A percentile compares a stretch with the other conserved stretches of the same genome.
These are phyloP conservation scores for Hordeum pubiflorum DNA, from an alignment of 202 grass and related monocot species.

Conservation along the genomic window DNA sequence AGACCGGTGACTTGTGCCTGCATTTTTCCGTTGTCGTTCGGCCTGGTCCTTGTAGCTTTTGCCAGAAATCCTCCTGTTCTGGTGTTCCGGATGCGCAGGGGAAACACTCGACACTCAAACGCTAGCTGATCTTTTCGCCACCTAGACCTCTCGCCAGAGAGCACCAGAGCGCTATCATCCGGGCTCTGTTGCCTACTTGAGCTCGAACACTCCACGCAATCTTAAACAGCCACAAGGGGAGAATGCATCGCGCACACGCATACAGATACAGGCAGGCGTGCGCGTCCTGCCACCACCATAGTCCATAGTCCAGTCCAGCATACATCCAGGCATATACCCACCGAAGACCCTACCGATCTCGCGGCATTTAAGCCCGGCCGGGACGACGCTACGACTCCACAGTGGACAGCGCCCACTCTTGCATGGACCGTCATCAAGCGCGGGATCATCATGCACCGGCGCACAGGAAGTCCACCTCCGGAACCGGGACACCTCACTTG, in stretches of 20 bases:
- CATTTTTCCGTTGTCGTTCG: too few relatives aligned
- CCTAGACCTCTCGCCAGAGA: not conserved
- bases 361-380: conserved; percentile 19
- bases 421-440: not conserved
- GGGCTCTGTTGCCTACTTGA: not conserved
- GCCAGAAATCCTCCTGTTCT: not conserved
- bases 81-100: not conserved
- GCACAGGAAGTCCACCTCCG: not conserved
- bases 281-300: not conserved
- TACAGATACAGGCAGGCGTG: not conserved
- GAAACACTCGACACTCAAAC: not conserved
- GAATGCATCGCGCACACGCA: not conserved
- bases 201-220: conserved; percentile 8
- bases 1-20: too few relatives aligned
- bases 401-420: not conserved
- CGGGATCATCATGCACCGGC: not conserved
- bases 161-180: not conserved
- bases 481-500: conserved; percentile 26
- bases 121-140: not conserved
- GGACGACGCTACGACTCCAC: not conserved
- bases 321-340: conserved; percentile 29
- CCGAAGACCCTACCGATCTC: conserved; percentile 2
- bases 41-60: not conserved
- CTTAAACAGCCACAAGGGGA: conserved; percentile 9
- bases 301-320: not conserved